These are phyloP conservation scores for Musa schizocarpa DNA, from an alignment of 176 grass and related monocot species.

Conservation along the genomic window DNA sequence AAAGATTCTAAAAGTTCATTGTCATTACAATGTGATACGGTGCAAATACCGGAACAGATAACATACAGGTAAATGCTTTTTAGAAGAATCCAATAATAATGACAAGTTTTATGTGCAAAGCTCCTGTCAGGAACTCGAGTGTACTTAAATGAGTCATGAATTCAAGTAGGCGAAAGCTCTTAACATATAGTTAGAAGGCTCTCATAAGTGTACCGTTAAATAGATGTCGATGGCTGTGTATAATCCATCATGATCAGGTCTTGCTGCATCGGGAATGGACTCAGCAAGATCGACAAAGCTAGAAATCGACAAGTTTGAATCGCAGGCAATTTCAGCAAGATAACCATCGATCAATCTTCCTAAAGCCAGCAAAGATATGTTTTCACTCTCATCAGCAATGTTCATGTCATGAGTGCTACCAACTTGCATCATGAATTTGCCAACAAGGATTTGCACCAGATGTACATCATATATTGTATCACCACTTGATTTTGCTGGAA, in stretches of 20 bases:
- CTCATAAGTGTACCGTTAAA: slow-evolving; percentile 60
- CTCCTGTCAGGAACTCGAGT: slow-evolving; percentile 12
- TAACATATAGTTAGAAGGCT: too few relatives aligned
- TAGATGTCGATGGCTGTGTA: slow-evolving; percentile 86
- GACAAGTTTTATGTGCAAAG: not conserved
- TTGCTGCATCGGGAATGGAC: slow-evolving; percentile 57
- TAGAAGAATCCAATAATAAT: slow-evolving; percentile 21
- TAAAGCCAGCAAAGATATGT: slow-evolving; percentile 59
- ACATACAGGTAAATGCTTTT: not conserved
- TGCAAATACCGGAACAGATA: too few relatives aligned
- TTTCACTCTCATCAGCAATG: slow-evolving; percentile 52
- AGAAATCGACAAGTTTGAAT: slow-evolving; percentile 63
- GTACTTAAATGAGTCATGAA: not conserved
- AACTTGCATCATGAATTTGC: slow-evolving; percentile 59
- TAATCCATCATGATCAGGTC: slow-evolving; percentile 65
- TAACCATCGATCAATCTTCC: slow-evolving; percentile 77
- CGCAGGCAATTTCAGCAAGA: slow-evolving; percentile 71
- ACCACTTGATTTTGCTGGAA: slow-evolving; percentile 36
- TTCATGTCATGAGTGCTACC: slow-evolving; percentile 27
- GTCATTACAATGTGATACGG: too few relatives aligned
- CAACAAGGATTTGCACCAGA: slow-evolving; percentile 67
- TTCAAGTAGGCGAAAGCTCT: too few relatives aligned
- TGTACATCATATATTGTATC: slow-evolving; percentile 50
- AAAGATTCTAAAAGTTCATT: too few relatives aligned
- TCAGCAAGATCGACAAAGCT: slow-evolving; percentile 64